Evolutionary conservation across 2,329 filamentous ascomycete species (phyloP), one percentile per base, ranked within the genome.

Genomic region (Pseudogymnoascus sp.): DNA sequence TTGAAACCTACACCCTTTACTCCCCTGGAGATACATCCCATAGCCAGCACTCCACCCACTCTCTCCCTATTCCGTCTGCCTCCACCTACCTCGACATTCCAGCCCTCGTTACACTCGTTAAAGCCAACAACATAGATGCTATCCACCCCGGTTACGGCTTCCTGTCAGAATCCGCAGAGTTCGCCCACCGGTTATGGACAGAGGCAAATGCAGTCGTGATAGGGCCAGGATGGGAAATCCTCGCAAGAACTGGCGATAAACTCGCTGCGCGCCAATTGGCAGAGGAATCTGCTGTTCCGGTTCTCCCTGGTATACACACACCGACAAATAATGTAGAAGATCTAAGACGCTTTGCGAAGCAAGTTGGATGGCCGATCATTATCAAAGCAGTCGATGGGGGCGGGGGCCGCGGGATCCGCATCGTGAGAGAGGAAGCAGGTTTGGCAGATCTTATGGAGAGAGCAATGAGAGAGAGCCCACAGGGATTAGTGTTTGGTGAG

Each of bases 71-170:
- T 4, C 69, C 77, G 1, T 82, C 81, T 0, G 75, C 82, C 19
- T 72, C 78, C 1, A 76, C 79, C 0, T 87, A 86, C 68, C 77
- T 85, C 68, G 75, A 81, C 67, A 80, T 85, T 31, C 65, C 77
- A 7, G 71, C 76, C 6, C 71, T 86, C 0, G 70, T 85, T 6
- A 63, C 72, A 0, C 71, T 86, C 21, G 80, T 73, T 4, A 76
- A 78, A 62, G 74, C 80, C 38, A 71, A 86, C 68, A 66, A 73
- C 0, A 82, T 86, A 68, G 81, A 87, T 71, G 84, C 84, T 11
- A 86, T 90, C 68, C 87, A 90, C 73, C 87, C 87, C 0, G 87
- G 88, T 11, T 91, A 90, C 76, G 87, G 87, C 59, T 90, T 76
- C 64, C 76, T 90, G 65, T 88, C 85, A 70, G 87, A 90, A 74